Base-by-base conservation (phyloP, 1,284 basidiomycete species). In the Sporisorium scitamineum region DNA sequence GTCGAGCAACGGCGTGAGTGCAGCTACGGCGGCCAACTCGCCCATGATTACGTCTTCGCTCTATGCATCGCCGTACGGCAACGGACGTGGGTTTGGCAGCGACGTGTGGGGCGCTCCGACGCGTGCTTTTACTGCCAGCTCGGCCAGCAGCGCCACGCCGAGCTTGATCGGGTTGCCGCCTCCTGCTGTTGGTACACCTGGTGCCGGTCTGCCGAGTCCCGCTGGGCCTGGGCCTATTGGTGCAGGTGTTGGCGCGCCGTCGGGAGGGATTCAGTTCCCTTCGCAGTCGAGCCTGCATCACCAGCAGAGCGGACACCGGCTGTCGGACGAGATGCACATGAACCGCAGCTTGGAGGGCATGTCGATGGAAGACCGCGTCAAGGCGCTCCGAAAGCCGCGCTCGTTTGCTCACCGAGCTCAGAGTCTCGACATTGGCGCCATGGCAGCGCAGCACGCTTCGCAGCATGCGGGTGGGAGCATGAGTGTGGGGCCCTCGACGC, bases 61-160 rank as follows among this genome's bases (percentile, higher is more conserved):
- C 39, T 84, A 84, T 53, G 63, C 83, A 26, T 80, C 80, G 62
- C 78, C 82, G 41, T 81, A 75, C 63, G 62, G 76, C 59, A 64
- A 81, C 44, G 72, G 72, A 42, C 62, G 74, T 42, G 64, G 76
- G 20, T 62, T 80, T 54, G 78, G 71, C 59, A 81, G 80, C 53
- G 80, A 83, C 31, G 81, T 84, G 2, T 84, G 82, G 82, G 82
- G 81, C 11, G 73, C 79, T 16, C 82, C 81, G 10, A 67, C 74
- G n/a, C 75, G 77, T 8, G 62, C 61, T 14, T 70, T 76, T 47
- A 58, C 66, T 14, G 58, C 73, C 2, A 78, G 69, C 62, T 44
- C 72, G 9, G 65, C 60, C 8, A 70, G 62, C 70, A 73, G 62
- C 37, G 47, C 66, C 1, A 53, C 74, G 5, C 69, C 75, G 13